Conservation (phyloP, 2,329 filamentous ascomycete genomes). For the Exophiala spinifera region DNA sequence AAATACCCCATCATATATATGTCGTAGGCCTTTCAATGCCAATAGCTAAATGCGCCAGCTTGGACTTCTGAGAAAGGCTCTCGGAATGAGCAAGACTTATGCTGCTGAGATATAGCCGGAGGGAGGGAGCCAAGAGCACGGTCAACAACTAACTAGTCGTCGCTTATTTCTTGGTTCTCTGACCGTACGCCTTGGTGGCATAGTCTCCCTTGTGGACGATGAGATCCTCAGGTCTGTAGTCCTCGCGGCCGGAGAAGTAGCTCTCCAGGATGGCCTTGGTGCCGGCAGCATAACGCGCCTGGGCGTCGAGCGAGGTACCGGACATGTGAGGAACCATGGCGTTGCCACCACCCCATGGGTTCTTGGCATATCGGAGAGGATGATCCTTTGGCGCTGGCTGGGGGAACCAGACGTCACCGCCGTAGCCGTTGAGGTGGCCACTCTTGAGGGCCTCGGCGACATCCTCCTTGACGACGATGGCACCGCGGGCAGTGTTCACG, state of each 20-base stretch:
- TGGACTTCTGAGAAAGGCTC: no score
- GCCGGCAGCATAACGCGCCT: conserved; percentile 84
- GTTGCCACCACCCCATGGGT: conserved; percentile 94
- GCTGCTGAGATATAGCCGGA: no score
- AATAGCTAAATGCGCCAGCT: no score
- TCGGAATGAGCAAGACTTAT: background rate
- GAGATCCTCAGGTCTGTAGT: conserved; percentile 87
- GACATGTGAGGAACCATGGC: conserved; percentile 99
- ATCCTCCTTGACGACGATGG: conserved; percentile 99
- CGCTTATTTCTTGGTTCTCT: conserved; percentile 48
- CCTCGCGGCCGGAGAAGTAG: conserved; percentile 82
- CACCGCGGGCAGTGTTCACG: conserved; percentile 96
- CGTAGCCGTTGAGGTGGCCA: conserved; percentile 63
- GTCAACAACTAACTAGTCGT: no score
- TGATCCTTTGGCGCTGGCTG: conserved; percentile 95
- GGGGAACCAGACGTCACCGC: conserved; percentile 74
- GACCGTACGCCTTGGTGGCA: conserved; percentile 88
- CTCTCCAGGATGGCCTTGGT: conserved; percentile 86
- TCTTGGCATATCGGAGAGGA: conserved; percentile 85
- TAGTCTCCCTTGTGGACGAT: conserved; percentile 90
- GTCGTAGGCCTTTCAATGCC: no score
- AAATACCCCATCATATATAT: no score
- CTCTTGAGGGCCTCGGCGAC: conserved; percentile 89
- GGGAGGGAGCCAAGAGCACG: no score
- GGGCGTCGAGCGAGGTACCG: conserved; percentile 95